phyloP scores from a whole-genome alignment of 495 filamentous ascomycete genomes.

The Lasiosphaeria miniovina region DNA sequence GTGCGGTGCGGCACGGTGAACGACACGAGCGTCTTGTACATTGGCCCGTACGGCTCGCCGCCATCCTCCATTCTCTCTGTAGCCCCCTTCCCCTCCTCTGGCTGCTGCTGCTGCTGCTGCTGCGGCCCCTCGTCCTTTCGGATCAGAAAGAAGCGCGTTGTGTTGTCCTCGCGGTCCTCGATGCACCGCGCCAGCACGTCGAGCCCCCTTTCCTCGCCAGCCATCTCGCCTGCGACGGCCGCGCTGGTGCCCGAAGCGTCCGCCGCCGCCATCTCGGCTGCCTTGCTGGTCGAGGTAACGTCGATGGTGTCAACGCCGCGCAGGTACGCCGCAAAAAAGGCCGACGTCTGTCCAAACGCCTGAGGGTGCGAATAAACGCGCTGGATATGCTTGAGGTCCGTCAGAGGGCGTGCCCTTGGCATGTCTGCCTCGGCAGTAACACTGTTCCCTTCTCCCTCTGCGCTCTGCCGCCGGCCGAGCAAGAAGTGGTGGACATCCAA shows the following conservation, averaged over 20 bases:
- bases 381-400: slow-evolving; percentile 46
- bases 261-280: slow-evolving; percentile 68
- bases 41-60: slow-evolving; percentile 7
- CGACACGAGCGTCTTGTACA: slow-evolving; percentile 69
- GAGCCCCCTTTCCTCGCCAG: slow-evolving; percentile 64
- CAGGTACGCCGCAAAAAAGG: slow-evolving; percentile 64
- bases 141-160: slow-evolving; percentile 83
- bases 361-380: slow-evolving; percentile 88
- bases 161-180: slow-evolving; percentile 81
- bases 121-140: slow-evolving; percentile 33
- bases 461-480: slow-evolving; percentile 42
- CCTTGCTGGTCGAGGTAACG: slow-evolving; percentile 80
- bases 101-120: background rate
- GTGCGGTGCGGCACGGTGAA: slow-evolving; percentile 78
- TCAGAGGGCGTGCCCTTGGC: slow-evolving; percentile 28
- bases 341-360: slow-evolving; percentile 87
- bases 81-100: slow-evolving; percentile 2
- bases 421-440: background rate
- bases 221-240: slow-evolving; percentile 72
- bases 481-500: slow-evolving; percentile 84
- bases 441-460: background rate
- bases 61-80: slow-evolving; percentile 8
- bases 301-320: slow-evolving; percentile 74
- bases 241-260: slow-evolving; percentile 59
- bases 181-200: slow-evolving; percentile 69